Evolutionary conservation across 208 protist species (phyloP), one percentile per base, ranked within the genome.

Genomic region (Crithidia bombi): DNA sequence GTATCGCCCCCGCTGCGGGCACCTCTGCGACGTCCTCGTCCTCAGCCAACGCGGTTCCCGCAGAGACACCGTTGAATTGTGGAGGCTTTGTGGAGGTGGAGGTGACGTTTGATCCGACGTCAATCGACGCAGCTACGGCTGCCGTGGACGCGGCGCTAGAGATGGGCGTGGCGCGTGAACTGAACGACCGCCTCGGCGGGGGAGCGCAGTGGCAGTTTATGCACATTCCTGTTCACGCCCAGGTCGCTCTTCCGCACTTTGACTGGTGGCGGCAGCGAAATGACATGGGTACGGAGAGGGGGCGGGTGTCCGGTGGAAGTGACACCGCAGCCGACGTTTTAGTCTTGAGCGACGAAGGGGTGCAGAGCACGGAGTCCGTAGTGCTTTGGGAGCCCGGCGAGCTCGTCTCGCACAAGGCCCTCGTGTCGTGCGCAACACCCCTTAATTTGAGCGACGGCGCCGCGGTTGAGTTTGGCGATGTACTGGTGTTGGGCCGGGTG

Each of bases 11-110:
- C 14, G 87, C 78, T 11, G 74, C 81, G 2, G 83, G 82, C 7
- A 28, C 51, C 32, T 33, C 50, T 26, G 54, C 23, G 6, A 12
- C 39, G 38, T 44, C 69, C 25, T 49, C 36, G 33, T 46, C 68
- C 36, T 51, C 51, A 23, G 39, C 47, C 10, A 23, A 51, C 44
- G 39, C 49, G 7, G 64, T 63, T n/a, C 35, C 68, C 15, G 47
- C 65, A 21, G 73, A 77, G 62, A 65, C 70, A 26, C 77, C 77
- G 46, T 73, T 94, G 66, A 86, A 69, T 59, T 92, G 75, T 56
- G 89, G 89, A 35, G 91, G 89, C n/a, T 96, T 85, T 71, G 73
- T 96, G 15, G 89, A 94, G 65, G 86, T 96, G 25, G 74, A 71
- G 43, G 81, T 96, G 4, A 43, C 67, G 50, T 96, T 94, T 64